These are phyloP conservation scores for Pichia scutulata DNA, from an alignment of 805 yeast genomes.

Conservation along the genomic window DNA sequence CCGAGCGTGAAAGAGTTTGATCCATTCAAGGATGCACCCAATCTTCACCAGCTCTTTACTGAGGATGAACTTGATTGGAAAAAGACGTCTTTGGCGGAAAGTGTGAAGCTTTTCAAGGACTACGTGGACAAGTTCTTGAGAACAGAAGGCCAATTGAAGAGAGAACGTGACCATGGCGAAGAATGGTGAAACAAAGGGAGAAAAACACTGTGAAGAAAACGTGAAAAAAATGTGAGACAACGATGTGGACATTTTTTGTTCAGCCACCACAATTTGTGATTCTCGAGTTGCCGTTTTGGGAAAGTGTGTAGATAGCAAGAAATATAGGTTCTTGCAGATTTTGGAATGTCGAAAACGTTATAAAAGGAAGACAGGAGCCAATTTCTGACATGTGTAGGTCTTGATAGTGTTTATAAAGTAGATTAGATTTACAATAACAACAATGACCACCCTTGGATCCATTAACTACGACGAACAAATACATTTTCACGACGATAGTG, in stretches of 20 bases:
- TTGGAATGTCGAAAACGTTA: no score
- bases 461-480: constrained; percentile 9
- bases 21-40: constrained; percentile 71
- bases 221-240: not conserved
- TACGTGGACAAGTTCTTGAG: constrained; percentile 2
- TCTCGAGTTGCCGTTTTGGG: not conserved
- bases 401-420: not conserved
- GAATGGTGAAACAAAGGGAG: not conserved
- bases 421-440: not conserved
- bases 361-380: not conserved
- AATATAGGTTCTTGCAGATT: no score
- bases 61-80: constrained; percentile 59
- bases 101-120: constrained; percentile 5
- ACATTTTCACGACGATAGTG: constrained; percentile 11
- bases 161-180: not conserved
- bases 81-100: constrained; percentile 46
- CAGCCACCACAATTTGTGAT: not conserved
- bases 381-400: not conserved
- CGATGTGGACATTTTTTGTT: not conserved
- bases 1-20: constrained; percentile 50
- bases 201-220: not conserved
- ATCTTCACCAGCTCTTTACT: constrained; percentile 50
- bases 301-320: not conserved
- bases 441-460: constrained; percentile 5
- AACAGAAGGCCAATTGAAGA: constrained; percentile 3